Conservation (phyloP, 805 yeast species). For the Lachancea cidri region DNA sequence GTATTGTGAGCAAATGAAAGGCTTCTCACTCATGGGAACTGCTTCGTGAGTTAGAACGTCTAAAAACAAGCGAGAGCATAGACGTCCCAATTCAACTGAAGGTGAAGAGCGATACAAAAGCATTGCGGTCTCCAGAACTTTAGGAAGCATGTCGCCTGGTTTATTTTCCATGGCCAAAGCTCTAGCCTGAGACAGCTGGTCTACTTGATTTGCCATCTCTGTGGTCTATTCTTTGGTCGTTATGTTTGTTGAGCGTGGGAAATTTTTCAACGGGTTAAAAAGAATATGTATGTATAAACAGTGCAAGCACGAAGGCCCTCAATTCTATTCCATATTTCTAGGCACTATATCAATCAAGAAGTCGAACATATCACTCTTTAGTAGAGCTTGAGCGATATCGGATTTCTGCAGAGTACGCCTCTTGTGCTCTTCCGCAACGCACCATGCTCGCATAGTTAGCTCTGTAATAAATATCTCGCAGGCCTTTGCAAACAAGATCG, state of each 20-base stretch:
- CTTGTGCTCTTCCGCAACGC: constrained; percentile 94
- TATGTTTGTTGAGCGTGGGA: neutral
- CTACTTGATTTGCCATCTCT: constrained; percentile 10
- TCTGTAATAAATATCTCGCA: constrained; percentile 97
- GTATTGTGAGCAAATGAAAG: constrained; percentile 28
- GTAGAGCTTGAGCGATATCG: constrained; percentile 93
- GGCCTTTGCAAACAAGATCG: constrained; percentile 94
- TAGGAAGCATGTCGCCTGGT: constrained; percentile 28
- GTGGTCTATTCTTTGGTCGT: neutral
- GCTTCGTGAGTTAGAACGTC: constrained; percentile 22
- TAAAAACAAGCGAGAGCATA: constrained; percentile 16
- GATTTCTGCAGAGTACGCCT: constrained; percentile 90
- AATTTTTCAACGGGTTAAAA: neutral
- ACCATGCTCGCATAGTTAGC: constrained; percentile 98
- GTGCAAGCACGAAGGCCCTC: neutral
- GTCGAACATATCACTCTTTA: constrained; percentile 95
- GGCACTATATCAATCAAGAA: constrained; percentile 95
- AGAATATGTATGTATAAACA: neutral
- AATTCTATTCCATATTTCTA: constrained; percentile 49
- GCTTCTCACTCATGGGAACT: constrained; percentile 25
- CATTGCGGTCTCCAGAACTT: constrained; percentile 30
- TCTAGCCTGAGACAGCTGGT: constrained; percentile 28
- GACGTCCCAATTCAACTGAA: constrained; percentile 5
- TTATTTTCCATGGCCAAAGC: constrained; percentile 28
- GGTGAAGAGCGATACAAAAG: constrained; percentile 21